Evolutionary conservation across 805 yeast species (phyloP), one percentile per base, ranked within the genome.

Genomic region (Candida railenensis): DNA sequence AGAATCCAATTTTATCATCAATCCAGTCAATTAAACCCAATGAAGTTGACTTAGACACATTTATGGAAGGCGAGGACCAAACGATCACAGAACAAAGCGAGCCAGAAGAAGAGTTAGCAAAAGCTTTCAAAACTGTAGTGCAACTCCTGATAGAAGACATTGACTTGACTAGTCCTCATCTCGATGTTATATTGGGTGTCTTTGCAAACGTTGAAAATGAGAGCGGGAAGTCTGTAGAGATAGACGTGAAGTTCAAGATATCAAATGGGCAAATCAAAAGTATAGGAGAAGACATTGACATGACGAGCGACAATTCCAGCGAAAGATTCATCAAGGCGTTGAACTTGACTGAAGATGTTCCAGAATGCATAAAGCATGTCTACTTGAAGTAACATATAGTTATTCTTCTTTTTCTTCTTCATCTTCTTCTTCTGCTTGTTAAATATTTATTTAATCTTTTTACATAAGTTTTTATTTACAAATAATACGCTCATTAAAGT

Each of bases 401-500:
- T 11, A 25, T 25, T 25, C 5, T 25, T 7, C 30, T 7, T 25
- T 25, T 25, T 25, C 5, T 7, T 25, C 11, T 7, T 25, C 30
- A 25, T 25, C 30, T 7, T 7, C 30, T 5, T 11, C 30, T 25
- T 5, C 19, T 25, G 37, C 11, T 34, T 28, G 38, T 34, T 43
- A 43, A 19, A 37, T 43, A 43, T 30, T 43, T 30, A 20, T 33
- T 15, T 16, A 40, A 21, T 32, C 34, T 25, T n/a, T 37, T 33
- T 46, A 46, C 42, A 48, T 40, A 33, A 37, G 22, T 22, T 32
- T n/a, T 14, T 47, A 43, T 46, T 18, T 43, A 48, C 41, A 37
- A 20, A 8, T 11, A n/a, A 30, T 4, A 20, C 11, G n/a, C 33
- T 3, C 20, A 33, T 69, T 71, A 89, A 53, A 89, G 75, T 69